phyloP scores from a whole-genome alignment of 2,329 filamentous ascomycete genomes.

The Curvularia eragrostidis region DNA sequence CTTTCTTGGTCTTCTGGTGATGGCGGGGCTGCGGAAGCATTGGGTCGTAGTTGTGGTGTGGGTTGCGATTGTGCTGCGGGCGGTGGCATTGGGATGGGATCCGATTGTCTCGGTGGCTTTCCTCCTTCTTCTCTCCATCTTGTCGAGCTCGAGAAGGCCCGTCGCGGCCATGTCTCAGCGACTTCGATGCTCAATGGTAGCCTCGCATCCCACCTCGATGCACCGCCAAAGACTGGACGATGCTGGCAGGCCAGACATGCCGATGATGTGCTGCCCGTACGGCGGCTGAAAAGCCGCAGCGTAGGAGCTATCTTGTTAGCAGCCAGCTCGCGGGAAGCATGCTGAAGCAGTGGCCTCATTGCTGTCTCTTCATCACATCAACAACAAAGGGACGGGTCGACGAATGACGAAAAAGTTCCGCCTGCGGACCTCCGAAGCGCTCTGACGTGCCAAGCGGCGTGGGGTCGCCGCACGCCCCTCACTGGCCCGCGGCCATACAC shows the following conservation, averaged over 20 bases:
- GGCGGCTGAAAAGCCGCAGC: constrained; percentile 19
- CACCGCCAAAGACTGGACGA: constrained; percentile 29
- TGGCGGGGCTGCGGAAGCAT: constrained; percentile 16
- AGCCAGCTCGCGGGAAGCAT: constrained; percentile 47
- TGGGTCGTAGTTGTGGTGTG: constrained; percentile 11
- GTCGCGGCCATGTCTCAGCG: constrained; percentile 14
- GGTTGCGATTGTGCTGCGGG: constrained; percentile 24
- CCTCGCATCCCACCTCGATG: constrained; percentile 12
- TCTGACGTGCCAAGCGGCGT: constrained; percentile 36
- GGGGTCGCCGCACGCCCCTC: constrained; percentile 25
- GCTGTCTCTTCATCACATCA: constrained; percentile 39
- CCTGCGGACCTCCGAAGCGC: constrained; percentile 17
- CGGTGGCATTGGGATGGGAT: constrained; percentile 32
- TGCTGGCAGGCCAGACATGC: constrained; percentile 42
- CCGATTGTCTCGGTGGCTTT: constrained; percentile 21
- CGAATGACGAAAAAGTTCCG: constrained; percentile 25
- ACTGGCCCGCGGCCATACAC: constrained; percentile 11
- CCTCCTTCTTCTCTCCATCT: constrained; percentile 31
- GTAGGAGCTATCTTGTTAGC: constrained; percentile 24
- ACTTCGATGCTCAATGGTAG: constrained; percentile 10
- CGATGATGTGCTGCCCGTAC: constrained; percentile 23
- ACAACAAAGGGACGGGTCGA: constrained; percentile 20
- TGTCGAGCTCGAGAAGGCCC: constrained; percentile 30
- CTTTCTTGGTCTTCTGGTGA: constrained; percentile 27
- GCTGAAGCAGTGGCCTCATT: constrained; percentile 52